These are phyloP conservation scores for Geosiphon pyriformis DNA, from an alignment of 192 early-diverging fungal species.

Conservation along the genomic window DNA sequence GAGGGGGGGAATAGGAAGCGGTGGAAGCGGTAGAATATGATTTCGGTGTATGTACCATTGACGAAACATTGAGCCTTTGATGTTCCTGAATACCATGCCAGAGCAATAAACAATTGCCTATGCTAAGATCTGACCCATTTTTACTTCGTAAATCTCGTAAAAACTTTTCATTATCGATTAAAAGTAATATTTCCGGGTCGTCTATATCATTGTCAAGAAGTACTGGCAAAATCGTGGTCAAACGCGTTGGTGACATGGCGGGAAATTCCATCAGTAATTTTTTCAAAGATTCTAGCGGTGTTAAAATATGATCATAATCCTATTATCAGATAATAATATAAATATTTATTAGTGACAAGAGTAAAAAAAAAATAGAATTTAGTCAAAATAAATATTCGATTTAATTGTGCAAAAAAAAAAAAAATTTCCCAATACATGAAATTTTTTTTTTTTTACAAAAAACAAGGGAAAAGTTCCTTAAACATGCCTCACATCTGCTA, in stretches of 20 bases:
- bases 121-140: conserved; percentile 20
- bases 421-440: background rate
- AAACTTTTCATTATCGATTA: conserved; percentile 25
- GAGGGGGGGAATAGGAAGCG: conserved; percentile 21
- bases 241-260: conserved; percentile 15
- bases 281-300: conserved; percentile 18
- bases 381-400: background rate
- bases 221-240: conserved; percentile 18
- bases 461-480: background rate
- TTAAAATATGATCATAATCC: conserved; percentile 20
- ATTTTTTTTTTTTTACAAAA: background rate
- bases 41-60: conserved; percentile 20
- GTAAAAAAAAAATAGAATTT: background rate
- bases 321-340: background rate
- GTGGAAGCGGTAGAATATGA: conserved; percentile 17
- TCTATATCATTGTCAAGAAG: conserved; percentile 27
- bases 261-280: conserved; percentile 22
- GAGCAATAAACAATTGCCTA: conserved; percentile 17
- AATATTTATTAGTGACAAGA: background rate
- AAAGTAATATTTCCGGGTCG: conserved; percentile 23
- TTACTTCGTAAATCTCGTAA: conserved; percentile 21
- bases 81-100: conserved; percentile 27
- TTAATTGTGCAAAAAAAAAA: background rate
- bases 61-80: background rate
- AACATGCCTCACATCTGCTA: conserved; percentile 21